Conservation (phyloP, 257 asterid genomes). For the Fraxinus quadrangulata region DNA sequence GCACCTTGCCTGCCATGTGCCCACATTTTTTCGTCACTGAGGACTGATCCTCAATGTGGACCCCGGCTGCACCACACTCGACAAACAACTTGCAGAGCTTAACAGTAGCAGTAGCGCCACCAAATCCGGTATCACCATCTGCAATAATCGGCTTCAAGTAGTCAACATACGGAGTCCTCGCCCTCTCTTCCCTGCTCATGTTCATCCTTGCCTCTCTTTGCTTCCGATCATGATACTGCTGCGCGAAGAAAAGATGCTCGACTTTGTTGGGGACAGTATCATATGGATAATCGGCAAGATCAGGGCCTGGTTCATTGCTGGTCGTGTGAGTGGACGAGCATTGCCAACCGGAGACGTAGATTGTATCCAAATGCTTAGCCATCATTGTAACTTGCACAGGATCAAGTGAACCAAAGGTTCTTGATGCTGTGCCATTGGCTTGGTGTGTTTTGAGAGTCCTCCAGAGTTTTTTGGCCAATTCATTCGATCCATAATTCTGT, state of each 20-base stretch:
- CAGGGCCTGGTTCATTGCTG: slow-evolving; percentile 96
- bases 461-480: slow-evolving; percentile 94
- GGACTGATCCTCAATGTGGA: slow-evolving; percentile 96
- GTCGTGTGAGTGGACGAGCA: slow-evolving; percentile 98
- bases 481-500: slow-evolving; percentile 78
- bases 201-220: slow-evolving; percentile 91
- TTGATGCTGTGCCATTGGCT: slow-evolving; percentile 81
- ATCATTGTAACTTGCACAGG: slow-evolving; percentile 99
- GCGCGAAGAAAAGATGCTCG: slow-evolving; percentile 90
- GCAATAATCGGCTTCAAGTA: slow-evolving; percentile 93
- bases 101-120: slow-evolving; percentile 94
- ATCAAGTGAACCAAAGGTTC: slow-evolving; percentile 94
- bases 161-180: slow-evolving; percentile 66
- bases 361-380: slow-evolving; percentile 87
- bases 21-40: slow-evolving; percentile 93
- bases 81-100: slow-evolving; percentile 93
- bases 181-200: slow-evolving; percentile 78
- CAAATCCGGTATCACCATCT: slow-evolving; percentile 97
- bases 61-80: slow-evolving; percentile 98
- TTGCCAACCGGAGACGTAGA: slow-evolving; percentile 98
- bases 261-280: slow-evolving; percentile 98
- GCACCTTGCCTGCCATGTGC: slow-evolving; percentile 96
- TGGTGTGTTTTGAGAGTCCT: slow-evolving; percentile 86
- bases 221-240: slow-evolving; percentile 91
- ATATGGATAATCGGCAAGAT: slow-evolving; percentile 93